Percentiles rank a stretch among this genome's conserved stretches.
Conservation (phyloP, 2,329 filamentous ascomycete species). For the Penicillium sclerotigenum region DNA sequence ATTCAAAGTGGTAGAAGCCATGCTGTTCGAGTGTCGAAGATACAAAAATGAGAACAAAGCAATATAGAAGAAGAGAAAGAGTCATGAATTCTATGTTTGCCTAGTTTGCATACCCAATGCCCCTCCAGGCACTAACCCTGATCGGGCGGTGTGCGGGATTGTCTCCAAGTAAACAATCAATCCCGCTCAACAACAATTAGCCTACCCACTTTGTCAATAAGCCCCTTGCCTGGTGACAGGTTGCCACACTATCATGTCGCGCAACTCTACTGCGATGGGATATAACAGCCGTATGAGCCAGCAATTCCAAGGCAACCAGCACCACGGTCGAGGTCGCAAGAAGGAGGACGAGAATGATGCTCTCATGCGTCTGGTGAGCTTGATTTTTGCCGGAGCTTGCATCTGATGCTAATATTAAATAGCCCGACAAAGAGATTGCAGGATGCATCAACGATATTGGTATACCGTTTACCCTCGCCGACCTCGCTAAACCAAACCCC, state of each 20-base stretch:
- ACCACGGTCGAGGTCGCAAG: constrained; percentile 49
- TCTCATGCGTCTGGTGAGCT: constrained; percentile 55
- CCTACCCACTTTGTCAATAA: constrained; percentile 5
- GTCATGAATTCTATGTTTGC: constrained; percentile 37
- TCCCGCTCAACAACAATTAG: constrained; percentile 23
- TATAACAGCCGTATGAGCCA: constrained; percentile 54
- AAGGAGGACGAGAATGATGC: constrained; percentile 58
- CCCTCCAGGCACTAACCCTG: constrained; percentile 36
- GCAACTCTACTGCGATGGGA: constrained; percentile 39
- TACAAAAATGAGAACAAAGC: constrained; percentile 6
- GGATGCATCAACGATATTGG: constrained; percentile 97
- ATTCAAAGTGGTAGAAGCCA: constrained; percentile 28
- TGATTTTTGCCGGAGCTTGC: not conserved
- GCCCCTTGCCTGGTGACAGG: constrained; percentile 6
- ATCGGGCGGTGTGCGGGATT: constrained; percentile 22
- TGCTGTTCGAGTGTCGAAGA: constrained; percentile 17
- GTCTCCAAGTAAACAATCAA: constrained; percentile 37
- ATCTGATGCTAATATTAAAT: not conserved
- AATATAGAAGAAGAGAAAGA: constrained; percentile 12
- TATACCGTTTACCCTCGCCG: constrained; percentile 78
- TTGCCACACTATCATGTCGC: not conserved
- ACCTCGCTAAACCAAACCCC: constrained; percentile 90
- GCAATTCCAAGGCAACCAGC: constrained; percentile 50
- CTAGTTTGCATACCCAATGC: constrained; percentile 31
- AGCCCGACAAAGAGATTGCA: constrained; percentile 77